These are phyloP conservation scores for Podospora didyma DNA, from an alignment of 495 filamentous ascomycete genomes.

Conservation along the genomic window DNA sequence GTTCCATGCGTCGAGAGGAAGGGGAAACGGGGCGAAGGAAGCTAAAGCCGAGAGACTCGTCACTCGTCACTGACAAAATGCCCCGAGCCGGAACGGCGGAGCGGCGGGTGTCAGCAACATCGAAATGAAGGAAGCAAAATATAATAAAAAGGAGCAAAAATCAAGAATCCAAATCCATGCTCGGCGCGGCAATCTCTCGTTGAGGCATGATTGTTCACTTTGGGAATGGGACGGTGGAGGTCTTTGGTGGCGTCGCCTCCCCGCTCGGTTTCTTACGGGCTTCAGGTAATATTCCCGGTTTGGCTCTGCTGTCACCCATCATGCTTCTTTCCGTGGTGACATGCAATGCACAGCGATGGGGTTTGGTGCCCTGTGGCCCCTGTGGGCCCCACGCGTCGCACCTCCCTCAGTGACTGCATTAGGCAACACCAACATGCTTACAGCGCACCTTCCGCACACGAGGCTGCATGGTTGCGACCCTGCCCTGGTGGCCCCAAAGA, in stretches of 20 bases:
- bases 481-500: background rate
- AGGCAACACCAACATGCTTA: background rate
- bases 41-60: background rate
- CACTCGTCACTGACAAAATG: too few relatives aligned
- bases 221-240: too few relatives aligned
- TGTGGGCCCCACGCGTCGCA: background rate
- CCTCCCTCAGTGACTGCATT: background rate
- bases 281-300: background rate
- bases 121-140: background rate
- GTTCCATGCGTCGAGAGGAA: constrained; percentile 1
- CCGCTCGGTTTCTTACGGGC: too few relatives aligned
- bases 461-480: constrained; percentile 1
- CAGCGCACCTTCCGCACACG: background rate
- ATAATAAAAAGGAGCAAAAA: background rate
- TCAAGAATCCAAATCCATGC: background rate
- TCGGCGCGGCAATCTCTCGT: background rate
- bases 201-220: too few relatives aligned
- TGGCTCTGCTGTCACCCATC: background rate
- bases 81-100: background rate
- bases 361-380: too few relatives aligned
- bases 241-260: too few relatives aligned
- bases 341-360: too few relatives aligned
- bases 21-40: background rate
- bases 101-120: background rate
- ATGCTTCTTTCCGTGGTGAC: too few relatives aligned